Evolutionary conservation across 2,329 filamentous ascomycete species (phyloP), one percentile per base, ranked within the genome.

Genomic region (Aspergillus cejpii): DNA sequence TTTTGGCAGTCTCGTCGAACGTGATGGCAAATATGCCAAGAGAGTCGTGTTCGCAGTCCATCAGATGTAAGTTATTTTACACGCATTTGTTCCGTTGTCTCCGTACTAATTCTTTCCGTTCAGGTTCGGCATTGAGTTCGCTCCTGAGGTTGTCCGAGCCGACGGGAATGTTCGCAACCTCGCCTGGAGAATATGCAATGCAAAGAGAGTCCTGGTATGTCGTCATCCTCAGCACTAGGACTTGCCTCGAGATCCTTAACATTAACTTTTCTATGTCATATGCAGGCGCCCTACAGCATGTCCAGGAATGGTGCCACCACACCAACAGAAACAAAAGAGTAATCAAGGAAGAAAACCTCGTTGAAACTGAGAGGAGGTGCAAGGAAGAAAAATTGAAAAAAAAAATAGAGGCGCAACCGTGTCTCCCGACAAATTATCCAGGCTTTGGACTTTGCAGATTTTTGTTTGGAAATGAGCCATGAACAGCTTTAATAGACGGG

Each of bases 141-240:
- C 92, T 1, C 84, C 90, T 0, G 87, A 88, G 36, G 91, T 97
- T 1, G 92, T 98, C 24, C 81, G 86, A 41, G 89, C 90, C 0
- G 92, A 98, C 69, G 88, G 92, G 5, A 94, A 84, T 56, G 86
- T 97, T 48, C 81, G 78, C 60, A 95, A 94, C 62, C 72, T 98
- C 51, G 89, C 90, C 5, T 96, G 91, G 90, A 79, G 92, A 60
- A 87, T 98, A 52, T 92, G 85, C 65, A 94, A 94, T 64, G 92
- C 92, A 27, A 96, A 96, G 74, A 87, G 90, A 69, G 92, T 95
- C 53, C 68, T 97, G 70, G 88, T 94, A 73, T 72, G 85, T 77
- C 28, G 38, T 19, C 26, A 11, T 15, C 29, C 45, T 23, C 34
- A 53, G 56, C 43, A 36, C 12, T 2, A n/a, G 11, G 27, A 17